Base-by-base conservation (phyloP, 768 basidiomycete species). In the Auricularia sp. region DNA sequence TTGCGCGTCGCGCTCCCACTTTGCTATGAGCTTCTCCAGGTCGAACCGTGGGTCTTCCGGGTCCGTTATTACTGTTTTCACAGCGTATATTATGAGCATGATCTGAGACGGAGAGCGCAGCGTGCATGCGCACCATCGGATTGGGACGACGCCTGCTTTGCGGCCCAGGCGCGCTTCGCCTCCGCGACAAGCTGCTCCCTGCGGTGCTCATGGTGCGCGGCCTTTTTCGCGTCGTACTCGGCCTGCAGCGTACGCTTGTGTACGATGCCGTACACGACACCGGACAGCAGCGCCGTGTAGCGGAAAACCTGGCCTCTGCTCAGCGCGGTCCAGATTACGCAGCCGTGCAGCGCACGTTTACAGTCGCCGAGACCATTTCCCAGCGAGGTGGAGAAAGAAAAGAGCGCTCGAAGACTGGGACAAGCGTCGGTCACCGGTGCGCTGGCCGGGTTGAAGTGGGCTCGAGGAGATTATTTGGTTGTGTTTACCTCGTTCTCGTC, bases 1-100 rank as follows among this genome's bases (percentile, higher is more conserved):
- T 81, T 78, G 77, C 72, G 78, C 83, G 70, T 84, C 84, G 72
- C 81, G 84, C 76, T 91, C 90, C 82, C 85, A 87, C 73, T 86
- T 84, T 54, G 81, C 80, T 73, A 91, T 71, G 66, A 97, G 77
- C 77, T 93, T 93, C 82, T 98, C 96, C 74, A 98, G 81, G 81
- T 98, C 94, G 77, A 98, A 99, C 68, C 84, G 86, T 62, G 96
- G 93, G 77, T 98, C 87, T 70, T 98, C 96, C 51, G 94, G 91
- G 81, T 99, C 86, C 68, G 93, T 89, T 68, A 97, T 80, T 69
- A 96, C 94, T 95, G 76, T 21, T 42, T 39, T 42, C 39, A 42
- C 12, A 42, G 47, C 29, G 29, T 29, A 29, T 29, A 29, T 29
- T 29, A 29, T 29, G 29, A 29, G 29, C 29, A 29, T 29, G 47